phyloP scores from a whole-genome alignment of 495 filamentous ascomycete species.

The Astrothelium macrocarpum region DNA sequence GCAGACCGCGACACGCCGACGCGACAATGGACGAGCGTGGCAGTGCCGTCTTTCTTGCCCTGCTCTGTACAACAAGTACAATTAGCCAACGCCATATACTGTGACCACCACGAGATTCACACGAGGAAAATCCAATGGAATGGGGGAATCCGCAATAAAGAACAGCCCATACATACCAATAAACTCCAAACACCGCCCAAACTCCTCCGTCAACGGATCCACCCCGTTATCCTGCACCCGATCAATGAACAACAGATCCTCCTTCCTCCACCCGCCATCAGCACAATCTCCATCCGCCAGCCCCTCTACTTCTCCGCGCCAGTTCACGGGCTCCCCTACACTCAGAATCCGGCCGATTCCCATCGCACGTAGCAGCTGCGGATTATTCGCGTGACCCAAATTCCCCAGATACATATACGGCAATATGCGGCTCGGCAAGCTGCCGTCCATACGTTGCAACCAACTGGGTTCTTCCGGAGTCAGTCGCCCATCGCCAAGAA shows the following conservation, averaged over 20 bases:
- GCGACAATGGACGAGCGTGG: conserved; percentile 93
- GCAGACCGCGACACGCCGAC: conserved; percentile 92
- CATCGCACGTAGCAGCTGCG: conserved; percentile 63
- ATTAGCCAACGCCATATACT: no score
- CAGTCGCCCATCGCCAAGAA: conserved; percentile 5
- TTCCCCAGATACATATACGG: conserved; percentile 97
- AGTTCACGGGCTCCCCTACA: conserved; percentile 82
- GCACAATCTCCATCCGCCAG: conserved; percentile 41
- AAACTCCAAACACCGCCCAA: conserved; percentile 78
- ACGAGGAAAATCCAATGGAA: not conserved
- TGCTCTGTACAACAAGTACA: conserved; percentile 56
- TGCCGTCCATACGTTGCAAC: conserved; percentile 79
- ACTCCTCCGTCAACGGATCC: conserved; percentile 79
- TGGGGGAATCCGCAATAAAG: no score
- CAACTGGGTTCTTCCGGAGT: conserved; percentile 60
- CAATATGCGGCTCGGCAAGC: conserved; percentile 75
- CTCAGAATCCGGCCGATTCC: conserved; percentile 84
- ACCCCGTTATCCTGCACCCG: conserved; percentile 94
- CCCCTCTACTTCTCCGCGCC: conserved; percentile 45
- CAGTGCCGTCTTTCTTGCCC: conserved; percentile 61
- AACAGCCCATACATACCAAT: conserved; percentile 69
- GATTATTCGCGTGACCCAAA: conserved; percentile 85
- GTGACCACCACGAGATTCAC: no score
- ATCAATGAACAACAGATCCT: conserved; percentile 69
- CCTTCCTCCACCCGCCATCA: conserved; percentile 45